These are phyloP conservation scores for Mycena rebaudengoi DNA, from an alignment of 768 basidiomycete species.

Conservation along the genomic window DNA sequence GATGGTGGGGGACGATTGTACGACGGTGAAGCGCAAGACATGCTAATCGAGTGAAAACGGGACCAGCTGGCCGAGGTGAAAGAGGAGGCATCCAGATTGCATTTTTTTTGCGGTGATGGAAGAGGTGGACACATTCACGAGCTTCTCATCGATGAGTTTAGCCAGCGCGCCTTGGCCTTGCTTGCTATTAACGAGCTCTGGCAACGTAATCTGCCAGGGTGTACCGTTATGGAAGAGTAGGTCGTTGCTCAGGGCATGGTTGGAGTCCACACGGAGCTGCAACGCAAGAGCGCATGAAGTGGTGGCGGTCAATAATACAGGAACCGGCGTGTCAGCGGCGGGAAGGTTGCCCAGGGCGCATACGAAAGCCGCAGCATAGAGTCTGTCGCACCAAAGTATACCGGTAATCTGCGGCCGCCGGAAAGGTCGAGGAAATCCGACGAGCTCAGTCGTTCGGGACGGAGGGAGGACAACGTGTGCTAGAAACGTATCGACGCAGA, in stretches of 20 bases:
- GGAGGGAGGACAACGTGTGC: slow-evolving; percentile 8
- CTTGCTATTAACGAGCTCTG: not conserved
- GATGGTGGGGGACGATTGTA: not conserved
- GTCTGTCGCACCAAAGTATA: not conserved
- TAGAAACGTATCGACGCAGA: too few species aligned
- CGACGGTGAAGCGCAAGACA: not conserved
- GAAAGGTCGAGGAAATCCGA: slow-evolving; percentile 7
- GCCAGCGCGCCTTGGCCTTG: not conserved
- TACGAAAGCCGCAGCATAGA: not conserved
- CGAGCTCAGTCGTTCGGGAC: not conserved
- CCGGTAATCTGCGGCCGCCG: not conserved
- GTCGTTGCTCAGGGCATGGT: slow-evolving; percentile 1
- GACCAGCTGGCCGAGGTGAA: slow-evolving; percentile 7
- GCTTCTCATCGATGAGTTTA: not conserved
- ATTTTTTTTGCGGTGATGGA: not conserved
- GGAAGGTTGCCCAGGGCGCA: not conserved
- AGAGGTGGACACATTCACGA: not conserved
- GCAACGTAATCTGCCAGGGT: slow-evolving; percentile 11
- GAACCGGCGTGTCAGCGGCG: not conserved
- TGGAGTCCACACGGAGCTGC: slow-evolving; percentile 6
- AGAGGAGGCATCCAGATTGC: not conserved
- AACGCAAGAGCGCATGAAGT: not conserved
- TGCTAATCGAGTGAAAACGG: not conserved
- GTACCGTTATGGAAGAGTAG: slow-evolving; percentile 9
- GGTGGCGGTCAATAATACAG: slow-evolving; percentile 12